phyloP scores from a whole-genome alignment of 441 rosid genomes.

The Sinapis alba region DNA sequence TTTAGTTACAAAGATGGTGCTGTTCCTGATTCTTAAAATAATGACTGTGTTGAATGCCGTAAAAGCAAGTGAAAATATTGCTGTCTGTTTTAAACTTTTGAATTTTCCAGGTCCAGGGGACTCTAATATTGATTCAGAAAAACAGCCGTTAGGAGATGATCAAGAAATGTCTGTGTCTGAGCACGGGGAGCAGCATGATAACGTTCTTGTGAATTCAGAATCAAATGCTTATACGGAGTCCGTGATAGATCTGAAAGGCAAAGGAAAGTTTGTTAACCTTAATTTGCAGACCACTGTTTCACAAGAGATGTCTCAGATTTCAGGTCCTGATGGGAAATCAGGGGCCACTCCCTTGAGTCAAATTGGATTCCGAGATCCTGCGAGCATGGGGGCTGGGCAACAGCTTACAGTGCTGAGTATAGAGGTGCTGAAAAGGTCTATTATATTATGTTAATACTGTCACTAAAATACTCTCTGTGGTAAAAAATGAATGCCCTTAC shows the following conservation, averaged over 20 bases:
- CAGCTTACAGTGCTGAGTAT: constrained; percentile 87
- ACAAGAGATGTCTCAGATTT: constrained; percentile 85
- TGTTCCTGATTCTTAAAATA: neutral
- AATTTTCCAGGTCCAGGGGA: constrained; percentile 46
- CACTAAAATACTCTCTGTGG: neutral
- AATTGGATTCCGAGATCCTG: constrained; percentile 96
- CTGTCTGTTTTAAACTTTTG: constrained; percentile 16
- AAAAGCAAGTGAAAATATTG: constrained; percentile 16
- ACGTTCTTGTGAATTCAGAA: constrained; percentile 39
- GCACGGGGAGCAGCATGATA: constrained; percentile 39
- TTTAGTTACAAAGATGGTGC: neutral
- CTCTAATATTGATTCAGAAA: constrained; percentile 41
- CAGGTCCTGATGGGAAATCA: constrained; percentile 82
- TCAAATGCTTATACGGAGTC: constrained; percentile 36
- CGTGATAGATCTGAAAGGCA: constrained; percentile 38
- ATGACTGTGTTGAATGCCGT: constrained; percentile 23
- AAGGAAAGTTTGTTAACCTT: constrained; percentile 42
- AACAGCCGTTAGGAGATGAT: constrained; percentile 38
- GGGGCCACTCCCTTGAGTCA: constrained; percentile 90
- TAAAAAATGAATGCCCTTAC: neutral
- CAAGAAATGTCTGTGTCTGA: constrained; percentile 34
- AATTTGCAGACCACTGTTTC: constrained; percentile 38
- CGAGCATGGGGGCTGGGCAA: constrained; percentile 95
- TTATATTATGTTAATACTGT: constrained; percentile 6
- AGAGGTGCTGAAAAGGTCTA: constrained; percentile 60